Evolutionary conservation across 768 basidiomycete species (phyloP).

Genomic region (Dentipellis sp.): DNA sequence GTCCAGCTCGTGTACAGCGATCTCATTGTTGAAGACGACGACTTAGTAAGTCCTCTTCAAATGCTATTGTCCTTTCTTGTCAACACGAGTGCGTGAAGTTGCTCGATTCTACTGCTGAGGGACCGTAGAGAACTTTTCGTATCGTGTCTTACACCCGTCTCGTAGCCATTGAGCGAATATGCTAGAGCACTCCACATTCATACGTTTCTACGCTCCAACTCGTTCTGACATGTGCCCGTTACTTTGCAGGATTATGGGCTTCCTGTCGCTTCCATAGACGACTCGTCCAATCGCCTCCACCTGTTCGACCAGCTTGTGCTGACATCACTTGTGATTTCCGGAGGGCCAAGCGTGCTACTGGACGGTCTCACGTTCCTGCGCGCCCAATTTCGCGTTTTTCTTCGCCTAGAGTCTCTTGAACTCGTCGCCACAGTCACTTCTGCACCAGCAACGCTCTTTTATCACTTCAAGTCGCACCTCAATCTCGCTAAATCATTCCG

Average conservation of each 20-base stretch:
- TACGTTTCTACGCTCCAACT: no score
- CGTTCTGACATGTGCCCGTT: no score
- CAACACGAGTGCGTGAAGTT: no score
- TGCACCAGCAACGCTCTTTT: neutral
- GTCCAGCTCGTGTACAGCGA: constrained; percentile 3
- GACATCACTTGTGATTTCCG: constrained; percentile 1
- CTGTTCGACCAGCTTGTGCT: constrained; percentile 1
- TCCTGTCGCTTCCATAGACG: neutral
- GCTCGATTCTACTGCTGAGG: no score
- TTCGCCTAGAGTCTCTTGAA: constrained; percentile 5
- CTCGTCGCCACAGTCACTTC: neutral
- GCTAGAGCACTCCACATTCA: no score
- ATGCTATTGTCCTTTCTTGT: no score
- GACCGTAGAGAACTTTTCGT: no score
- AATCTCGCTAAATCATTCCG: neutral
- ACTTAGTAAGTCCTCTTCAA: no score
- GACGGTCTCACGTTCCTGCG: constrained; percentile 4
- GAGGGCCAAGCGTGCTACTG: neutral
- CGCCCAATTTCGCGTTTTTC: neutral
- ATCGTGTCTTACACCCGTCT: no score
- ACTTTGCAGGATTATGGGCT: neutral
- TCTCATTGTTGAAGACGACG: no score
- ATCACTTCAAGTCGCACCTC: neutral
- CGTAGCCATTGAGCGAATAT: no score
- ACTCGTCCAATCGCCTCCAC: neutral